Evolutionary conservation across 352 stramenopile genomes (phyloP), one percentile per base, ranked within the genome.

Genomic region (Nothophytophthora sp.): DNA sequence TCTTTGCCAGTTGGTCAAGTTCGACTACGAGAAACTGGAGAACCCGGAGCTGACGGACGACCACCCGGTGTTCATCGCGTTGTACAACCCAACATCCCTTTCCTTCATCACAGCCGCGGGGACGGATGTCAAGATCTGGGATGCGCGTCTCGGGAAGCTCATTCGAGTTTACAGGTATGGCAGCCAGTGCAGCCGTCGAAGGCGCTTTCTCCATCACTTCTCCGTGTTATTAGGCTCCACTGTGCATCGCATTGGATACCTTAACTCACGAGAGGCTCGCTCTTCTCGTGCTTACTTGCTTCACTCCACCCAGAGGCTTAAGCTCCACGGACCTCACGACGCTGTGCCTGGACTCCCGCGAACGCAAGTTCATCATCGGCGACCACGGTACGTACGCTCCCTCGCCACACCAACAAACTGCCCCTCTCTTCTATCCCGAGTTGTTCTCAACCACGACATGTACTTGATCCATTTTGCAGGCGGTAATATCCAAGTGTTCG

Each of bases 51-150:
- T 92, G 28, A 95, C 81, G 5, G 86, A 96, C 60, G 85, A 96
- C 55, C 63, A 88, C 10, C 84, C 84, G 2, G 77, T 94, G 1
- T 91, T 92, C 37, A 60, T 60, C 16, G 88, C 79, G 16, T 58
- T 91, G n/a, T 95, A 95, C 62, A 96, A 96, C 49, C 58, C 79
- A 27, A 92, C 79, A 11, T 94, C 86, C 22, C 75, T 90, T n/a
- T 94, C 87, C 5, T 90, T 96, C 56, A 77, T 96, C 57, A 96
- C 86, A 8, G 81, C 77, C 1, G 81, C 80, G 0, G 71, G 69
- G 18, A 76, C 69, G n/a, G 74, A 91, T 58, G 80, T 96, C 50
- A 91, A 95, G 59, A 87, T 96, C 32, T 96, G 87, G 87, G 84
- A 96, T 60, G 85, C 87, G 2, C 73, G 75, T n/a, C 64, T 87